Conservation (phyloP, 2,329 filamentous ascomycete genomes). For the Ilyonectria robusta region DNA sequence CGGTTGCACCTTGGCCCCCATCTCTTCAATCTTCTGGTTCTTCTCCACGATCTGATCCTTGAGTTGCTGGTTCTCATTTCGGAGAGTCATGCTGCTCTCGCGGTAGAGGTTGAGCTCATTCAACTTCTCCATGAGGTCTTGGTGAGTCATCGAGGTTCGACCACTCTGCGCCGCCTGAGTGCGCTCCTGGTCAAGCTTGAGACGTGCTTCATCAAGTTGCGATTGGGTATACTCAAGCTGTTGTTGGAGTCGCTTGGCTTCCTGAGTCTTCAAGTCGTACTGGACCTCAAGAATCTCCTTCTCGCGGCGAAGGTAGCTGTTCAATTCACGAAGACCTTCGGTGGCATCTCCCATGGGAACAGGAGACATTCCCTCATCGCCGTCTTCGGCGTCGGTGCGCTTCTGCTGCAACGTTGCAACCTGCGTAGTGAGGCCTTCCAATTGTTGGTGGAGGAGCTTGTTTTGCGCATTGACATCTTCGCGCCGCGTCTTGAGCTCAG, state of each 20-base stretch:
- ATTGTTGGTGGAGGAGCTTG: constrained; percentile 88
- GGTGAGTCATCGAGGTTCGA: constrained; percentile 82
- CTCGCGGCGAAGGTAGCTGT: constrained; percentile 91
- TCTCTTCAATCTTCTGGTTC: constrained; percentile 79
- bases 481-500: constrained; percentile 82
- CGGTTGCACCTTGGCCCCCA: constrained; percentile 83
- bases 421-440: constrained; percentile 86
- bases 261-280: constrained; percentile 88
- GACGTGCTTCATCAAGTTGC: constrained; percentile 88
- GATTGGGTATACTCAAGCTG: constrained; percentile 89
- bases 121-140: constrained; percentile 93
- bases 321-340: constrained; percentile 89
- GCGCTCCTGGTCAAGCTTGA: constrained; percentile 93
- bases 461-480: constrained; percentile 93
- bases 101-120: constrained; percentile 97
- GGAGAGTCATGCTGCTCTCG: constrained; percentile 92
- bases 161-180: constrained; percentile 81
- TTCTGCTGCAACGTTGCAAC: constrained; percentile 85
- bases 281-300: constrained; percentile 99
- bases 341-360: constrained; percentile 71
- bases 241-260: constrained; percentile 89
- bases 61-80: constrained; percentile 86
- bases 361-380: constrained; percentile 67
- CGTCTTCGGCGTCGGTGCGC: constrained; percentile 68
- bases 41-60: constrained; percentile 84